These are phyloP conservation scores for Crithidia expoeki DNA, from an alignment of 208 protist species.

Conservation along the genomic window DNA sequence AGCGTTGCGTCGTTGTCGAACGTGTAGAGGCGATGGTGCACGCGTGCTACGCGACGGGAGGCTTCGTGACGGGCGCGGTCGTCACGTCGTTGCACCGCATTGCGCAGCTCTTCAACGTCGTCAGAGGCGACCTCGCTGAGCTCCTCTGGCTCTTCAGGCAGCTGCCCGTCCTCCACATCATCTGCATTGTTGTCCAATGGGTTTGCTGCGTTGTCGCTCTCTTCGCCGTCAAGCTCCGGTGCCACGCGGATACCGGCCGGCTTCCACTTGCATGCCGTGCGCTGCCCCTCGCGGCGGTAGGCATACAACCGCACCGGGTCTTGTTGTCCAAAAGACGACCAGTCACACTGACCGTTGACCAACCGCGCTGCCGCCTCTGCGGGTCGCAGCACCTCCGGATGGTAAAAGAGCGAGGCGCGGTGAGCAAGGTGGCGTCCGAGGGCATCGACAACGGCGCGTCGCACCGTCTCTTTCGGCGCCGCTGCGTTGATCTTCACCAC, in stretches of 20 bases:
- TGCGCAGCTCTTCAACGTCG: slow-evolving; percentile 75
- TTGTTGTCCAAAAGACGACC: slow-evolving; percentile 65
- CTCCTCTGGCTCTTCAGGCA: slow-evolving; percentile 53
- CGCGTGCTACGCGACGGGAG: slow-evolving; percentile 52
- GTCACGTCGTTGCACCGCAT: slow-evolving; percentile 39
- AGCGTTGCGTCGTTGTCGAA: slow-evolving; percentile 73
- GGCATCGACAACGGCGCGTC: slow-evolving; percentile 42
- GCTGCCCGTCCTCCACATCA: slow-evolving; percentile 34
- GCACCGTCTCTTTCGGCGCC: slow-evolving; percentile 56
- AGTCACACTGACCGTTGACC: slow-evolving; percentile 40
- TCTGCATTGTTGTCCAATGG: slow-evolving; percentile 4
- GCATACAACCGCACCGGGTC: slow-evolving; percentile 77
- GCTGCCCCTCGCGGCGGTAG: slow-evolving; percentile 44
- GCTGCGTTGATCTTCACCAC: slow-evolving; percentile 66
- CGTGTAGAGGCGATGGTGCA: slow-evolving; percentile 73
- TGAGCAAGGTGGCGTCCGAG: slow-evolving; percentile 62
- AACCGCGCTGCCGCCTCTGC: slow-evolving; percentile 58
- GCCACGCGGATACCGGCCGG: slow-evolving; percentile 31
- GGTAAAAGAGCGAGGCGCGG: slow-evolving; percentile 81
- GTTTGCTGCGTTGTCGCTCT: slow-evolving; percentile 5
- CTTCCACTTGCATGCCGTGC: slow-evolving; percentile 56
- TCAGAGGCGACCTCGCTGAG: slow-evolving; percentile 73
- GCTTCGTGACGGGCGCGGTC: slow-evolving; percentile 30
- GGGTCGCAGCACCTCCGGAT: slow-evolving; percentile 64
- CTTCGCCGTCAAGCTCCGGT: slow-evolving; percentile 7